Percentiles rank a stretch among this genome's conserved stretches.
phyloP scores from a whole-genome alignment of 768 basidiomycete species.

The Coprinopsis sp. region DNA sequence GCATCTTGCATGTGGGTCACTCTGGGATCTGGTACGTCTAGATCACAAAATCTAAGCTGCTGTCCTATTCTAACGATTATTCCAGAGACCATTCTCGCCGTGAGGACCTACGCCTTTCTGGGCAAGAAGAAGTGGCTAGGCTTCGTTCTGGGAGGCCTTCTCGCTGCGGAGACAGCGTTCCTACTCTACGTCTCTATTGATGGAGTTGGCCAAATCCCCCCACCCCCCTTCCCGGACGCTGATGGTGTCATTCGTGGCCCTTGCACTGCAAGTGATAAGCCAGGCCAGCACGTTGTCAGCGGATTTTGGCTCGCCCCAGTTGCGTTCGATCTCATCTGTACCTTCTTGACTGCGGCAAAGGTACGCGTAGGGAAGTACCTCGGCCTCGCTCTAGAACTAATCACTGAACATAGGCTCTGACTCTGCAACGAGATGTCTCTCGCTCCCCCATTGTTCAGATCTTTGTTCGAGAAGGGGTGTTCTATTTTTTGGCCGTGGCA shows the following conservation, averaged over 20 bases:
- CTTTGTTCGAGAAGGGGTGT: conserved; percentile 15
- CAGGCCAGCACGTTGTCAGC: conserved; percentile 14
- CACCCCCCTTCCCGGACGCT: conserved; percentile 6
- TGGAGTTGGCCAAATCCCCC: conserved; percentile 14
- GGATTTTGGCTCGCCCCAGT: conserved; percentile 16
- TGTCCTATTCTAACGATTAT: too few relatives aligned
- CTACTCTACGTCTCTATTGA: conserved; percentile 14
- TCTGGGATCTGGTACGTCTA: conserved; percentile 10
- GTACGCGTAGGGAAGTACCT: neutral
- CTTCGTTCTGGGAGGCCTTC: conserved; percentile 3
- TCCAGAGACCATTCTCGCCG: conserved; percentile 13
- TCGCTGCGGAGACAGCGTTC: conserved; percentile 11
- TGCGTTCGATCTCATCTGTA: conserved; percentile 13
- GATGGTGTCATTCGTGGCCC: conserved; percentile 6
- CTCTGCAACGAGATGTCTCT: conserved; percentile 1
- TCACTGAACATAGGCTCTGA: conserved; percentile 1
- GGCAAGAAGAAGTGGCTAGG: conserved; percentile 11
- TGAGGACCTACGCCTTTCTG: conserved; percentile 16
- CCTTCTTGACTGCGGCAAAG: conserved; percentile 10
- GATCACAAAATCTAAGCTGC: neutral
- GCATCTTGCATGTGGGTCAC: conserved; percentile 15
- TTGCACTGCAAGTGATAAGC: conserved; percentile 14
- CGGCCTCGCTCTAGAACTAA: neutral
- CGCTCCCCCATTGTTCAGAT: conserved; percentile 8
- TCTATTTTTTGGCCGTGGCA: conserved; percentile 14